Conservation (phyloP, 345 rosid species). For the Aquilaria sinensis region DNA sequence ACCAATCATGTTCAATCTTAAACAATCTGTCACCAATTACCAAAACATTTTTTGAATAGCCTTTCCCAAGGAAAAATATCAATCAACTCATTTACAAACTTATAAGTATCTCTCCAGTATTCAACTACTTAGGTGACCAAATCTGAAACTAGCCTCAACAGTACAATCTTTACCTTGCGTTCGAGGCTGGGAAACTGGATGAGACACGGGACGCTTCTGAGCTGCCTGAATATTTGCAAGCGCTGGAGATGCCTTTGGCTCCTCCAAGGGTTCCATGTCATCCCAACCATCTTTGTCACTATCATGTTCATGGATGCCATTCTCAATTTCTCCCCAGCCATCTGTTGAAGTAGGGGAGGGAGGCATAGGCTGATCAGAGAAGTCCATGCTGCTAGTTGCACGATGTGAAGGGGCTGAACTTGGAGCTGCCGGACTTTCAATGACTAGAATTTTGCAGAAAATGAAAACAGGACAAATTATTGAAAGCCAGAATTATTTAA, state of each 20-base stretch:
- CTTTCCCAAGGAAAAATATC: no score
- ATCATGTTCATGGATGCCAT: constrained; percentile 72
- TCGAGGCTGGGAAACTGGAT: constrained; percentile 56
- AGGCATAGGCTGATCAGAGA: constrained; percentile 67
- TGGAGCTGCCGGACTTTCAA: constrained; percentile 30
- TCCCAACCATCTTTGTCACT: constrained; percentile 96
- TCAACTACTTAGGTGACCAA: background rate
- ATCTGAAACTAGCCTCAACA: background rate
- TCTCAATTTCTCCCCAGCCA: constrained; percentile 97
- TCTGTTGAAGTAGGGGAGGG: constrained; percentile 89
- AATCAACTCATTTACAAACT: no score
- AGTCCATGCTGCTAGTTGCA: constrained; percentile 60
- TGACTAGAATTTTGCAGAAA: constrained; percentile 30
- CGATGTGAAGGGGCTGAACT: constrained; percentile 38
- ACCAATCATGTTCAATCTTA: no score
- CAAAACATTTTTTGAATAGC: no score
- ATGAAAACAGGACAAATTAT: constrained; percentile 11
- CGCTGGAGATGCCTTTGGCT: constrained; percentile 71
- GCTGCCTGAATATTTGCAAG: constrained; percentile 91
- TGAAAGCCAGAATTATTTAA: constrained; percentile 4
- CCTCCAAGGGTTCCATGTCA: constrained; percentile 90
- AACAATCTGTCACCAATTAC: no score
- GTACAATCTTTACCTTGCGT: constrained; percentile 44
- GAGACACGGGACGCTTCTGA: constrained; percentile 70
- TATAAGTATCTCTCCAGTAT: no score